Percentiles rank a stretch among this genome's conserved stretches.
Conservation (phyloP, 139 green algal genomes). For the Chlamydomonas applanata region DNA sequence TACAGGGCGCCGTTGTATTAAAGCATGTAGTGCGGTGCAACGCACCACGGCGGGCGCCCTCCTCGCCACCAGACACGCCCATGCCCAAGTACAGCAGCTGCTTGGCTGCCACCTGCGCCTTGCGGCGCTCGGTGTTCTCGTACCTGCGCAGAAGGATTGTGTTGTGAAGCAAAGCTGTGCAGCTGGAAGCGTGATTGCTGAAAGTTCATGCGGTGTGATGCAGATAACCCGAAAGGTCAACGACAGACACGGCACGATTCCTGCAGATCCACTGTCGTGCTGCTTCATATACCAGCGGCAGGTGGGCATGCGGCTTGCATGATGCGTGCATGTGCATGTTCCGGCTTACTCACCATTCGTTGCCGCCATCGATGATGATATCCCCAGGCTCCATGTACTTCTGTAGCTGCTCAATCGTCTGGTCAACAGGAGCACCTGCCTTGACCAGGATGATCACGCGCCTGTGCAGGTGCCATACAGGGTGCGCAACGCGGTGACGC, state of each 20-base stretch:
- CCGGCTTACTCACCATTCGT: conserved; percentile 85
- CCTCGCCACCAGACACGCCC: conserved; percentile 97
- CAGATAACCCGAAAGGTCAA: not conserved
- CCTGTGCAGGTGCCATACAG: conserved; percentile 53
- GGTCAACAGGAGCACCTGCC: conserved; percentile 92
- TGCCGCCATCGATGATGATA: conserved; percentile 98
- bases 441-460: conserved; percentile 98
- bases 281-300: not conserved
- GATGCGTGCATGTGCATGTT: not conserved
- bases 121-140: conserved; percentile 96
- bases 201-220: not conserved
- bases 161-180: not conserved
- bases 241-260: too few relatives aligned
- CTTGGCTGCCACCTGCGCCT: conserved; percentile 71
- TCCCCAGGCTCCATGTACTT: conserved; percentile 92
- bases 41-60: conserved; percentile 92
- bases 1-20: too few relatives aligned
- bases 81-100: conserved; percentile 96
- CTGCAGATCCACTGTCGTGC: too few relatives aligned
- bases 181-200: not conserved
- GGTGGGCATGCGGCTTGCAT: not conserved
- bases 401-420: conserved; percentile 86
- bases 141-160: conserved; percentile 62
- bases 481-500: too few relatives aligned
- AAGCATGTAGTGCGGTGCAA: too few relatives aligned